phyloP scores from a whole-genome alignment of 2,329 filamentous ascomycete species.

The Kalmusia sp. region DNA sequence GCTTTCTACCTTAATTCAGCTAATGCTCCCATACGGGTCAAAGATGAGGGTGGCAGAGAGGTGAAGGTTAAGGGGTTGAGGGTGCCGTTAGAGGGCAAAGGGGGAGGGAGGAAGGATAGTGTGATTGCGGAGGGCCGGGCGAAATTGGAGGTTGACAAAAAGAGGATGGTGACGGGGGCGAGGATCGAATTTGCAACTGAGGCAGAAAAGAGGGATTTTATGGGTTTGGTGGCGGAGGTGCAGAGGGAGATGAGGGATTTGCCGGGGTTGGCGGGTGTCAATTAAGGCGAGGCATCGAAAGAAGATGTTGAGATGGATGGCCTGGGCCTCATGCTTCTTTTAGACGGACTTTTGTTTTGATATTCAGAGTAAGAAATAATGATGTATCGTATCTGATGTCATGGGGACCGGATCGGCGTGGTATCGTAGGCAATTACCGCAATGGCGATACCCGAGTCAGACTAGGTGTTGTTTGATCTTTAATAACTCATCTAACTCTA shows the following conservation, averaged over 20 bases:
- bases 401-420: no score
- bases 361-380: no score
- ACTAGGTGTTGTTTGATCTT: no score
- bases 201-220: constrained; percentile 50
- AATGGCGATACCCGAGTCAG: no score
- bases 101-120: constrained; percentile 30
- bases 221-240: constrained; percentile 46
- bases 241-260: constrained; percentile 48
- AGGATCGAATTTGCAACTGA: constrained; percentile 54
- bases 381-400: no score
- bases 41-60: constrained; percentile 47
- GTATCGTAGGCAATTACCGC: no score
- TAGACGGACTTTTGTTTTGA: no score
- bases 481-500: no score
- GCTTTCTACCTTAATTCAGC: constrained; percentile 54
- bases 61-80: constrained; percentile 53
- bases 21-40: constrained; percentile 46
- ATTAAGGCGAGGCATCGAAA: no score
- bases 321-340: no score
- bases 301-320: no score
- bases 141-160: constrained; percentile 32
- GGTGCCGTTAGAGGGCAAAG: constrained; percentile 36
- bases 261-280: constrained; percentile 45
- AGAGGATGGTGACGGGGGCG: constrained; percentile 50
- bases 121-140: constrained; percentile 10